Evolutionary conservation across 768 basidiomycete genomes (phyloP).

Genomic region (Suillus americanus): DNA sequence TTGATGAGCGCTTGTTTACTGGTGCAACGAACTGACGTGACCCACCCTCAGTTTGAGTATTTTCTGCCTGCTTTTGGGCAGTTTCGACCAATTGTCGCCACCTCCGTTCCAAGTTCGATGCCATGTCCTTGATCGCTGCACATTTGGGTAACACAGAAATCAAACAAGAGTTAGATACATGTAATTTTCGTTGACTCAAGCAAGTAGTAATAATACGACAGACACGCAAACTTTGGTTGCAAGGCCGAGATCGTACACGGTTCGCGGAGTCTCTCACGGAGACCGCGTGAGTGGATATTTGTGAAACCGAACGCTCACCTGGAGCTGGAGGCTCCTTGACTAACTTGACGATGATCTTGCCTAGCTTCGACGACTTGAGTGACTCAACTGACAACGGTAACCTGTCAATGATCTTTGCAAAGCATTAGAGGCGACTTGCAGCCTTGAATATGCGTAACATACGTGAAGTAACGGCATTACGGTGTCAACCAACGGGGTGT

Average conservation of each 20-base stretch:
- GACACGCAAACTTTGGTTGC: slow-evolving; percentile 29
- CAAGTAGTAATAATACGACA: slow-evolving; percentile 29
- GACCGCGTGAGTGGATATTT: slow-evolving; percentile 16
- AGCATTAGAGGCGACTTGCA: slow-evolving; percentile 18
- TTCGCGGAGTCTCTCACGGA: slow-evolving; percentile 22
- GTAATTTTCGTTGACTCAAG: slow-evolving; percentile 28
- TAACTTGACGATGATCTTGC: slow-evolving; percentile 75
- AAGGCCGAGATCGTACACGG: slow-evolving; percentile 26
- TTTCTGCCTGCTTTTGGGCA: slow-evolving; percentile 44
- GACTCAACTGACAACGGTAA: slow-evolving; percentile 72
- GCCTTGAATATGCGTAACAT: slow-evolving; percentile 36
- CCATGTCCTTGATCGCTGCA: slow-evolving; percentile 93
- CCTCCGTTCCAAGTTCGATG: slow-evolving; percentile 80
- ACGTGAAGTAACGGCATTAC: slow-evolving; percentile 88
- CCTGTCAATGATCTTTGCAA: slow-evolving; percentile 70
- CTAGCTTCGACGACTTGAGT: slow-evolving; percentile 71
- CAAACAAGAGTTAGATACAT: slow-evolving; percentile 69
- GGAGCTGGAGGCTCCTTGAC: slow-evolving; percentile 72
- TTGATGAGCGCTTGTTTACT: slow-evolving; percentile 23
- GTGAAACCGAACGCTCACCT: slow-evolving; percentile 60
- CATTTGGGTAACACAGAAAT: slow-evolving; percentile 40
- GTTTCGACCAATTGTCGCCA: slow-evolving; percentile 68
- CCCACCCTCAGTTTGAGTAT: slow-evolving; percentile 65
- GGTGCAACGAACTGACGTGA: slow-evolving; percentile 50
- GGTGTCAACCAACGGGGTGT: slow-evolving; percentile 62